Percentiles rank a stretch among this genome's conserved stretches.
Evolutionary conservation across 371 early-diverging fungal genomes (phyloP).

Genomic region (Mortierella sp.): DNA sequence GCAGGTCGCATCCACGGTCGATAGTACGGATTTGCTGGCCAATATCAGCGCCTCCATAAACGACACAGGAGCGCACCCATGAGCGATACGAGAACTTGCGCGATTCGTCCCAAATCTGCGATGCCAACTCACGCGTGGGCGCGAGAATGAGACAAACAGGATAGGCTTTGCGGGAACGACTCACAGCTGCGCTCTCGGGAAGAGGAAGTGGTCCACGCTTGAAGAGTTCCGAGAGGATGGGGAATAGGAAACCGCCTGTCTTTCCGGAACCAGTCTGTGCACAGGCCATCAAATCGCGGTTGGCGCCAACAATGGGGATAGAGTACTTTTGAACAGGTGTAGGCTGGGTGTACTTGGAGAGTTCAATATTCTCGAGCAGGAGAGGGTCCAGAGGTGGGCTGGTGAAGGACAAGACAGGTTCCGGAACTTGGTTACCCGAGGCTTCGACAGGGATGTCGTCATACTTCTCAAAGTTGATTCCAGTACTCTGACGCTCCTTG

Average conservation of each 20-base stretch:
- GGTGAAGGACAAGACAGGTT: constrained; percentile 71
- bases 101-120: constrained; percentile 90
- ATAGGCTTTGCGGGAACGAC: constrained; percentile 86
- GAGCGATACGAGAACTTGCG: constrained; percentile 91
- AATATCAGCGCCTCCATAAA: constrained; percentile 97
- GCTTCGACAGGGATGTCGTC: constrained; percentile 96
- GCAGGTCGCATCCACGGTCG: constrained; percentile 93
- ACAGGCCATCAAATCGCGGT: constrained; percentile 85
- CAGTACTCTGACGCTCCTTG: constrained; percentile 76
- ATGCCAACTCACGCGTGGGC: constrained; percentile 98
- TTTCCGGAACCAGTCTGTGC: constrained; percentile 97
- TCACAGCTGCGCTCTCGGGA: constrained; percentile 64
- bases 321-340: constrained; percentile 97
- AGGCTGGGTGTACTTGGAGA: constrained; percentile 90
- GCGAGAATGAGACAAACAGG: constrained; percentile 91
- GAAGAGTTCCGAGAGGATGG: constrained; percentile 92
- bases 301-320: constrained; percentile 85
- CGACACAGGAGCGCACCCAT: constrained; percentile 91
- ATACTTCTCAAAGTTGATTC: constrained; percentile 98
- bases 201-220: constrained; percentile 81
- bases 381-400: constrained; percentile 86
- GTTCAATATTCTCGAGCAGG: constrained; percentile 89
- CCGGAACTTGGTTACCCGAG: constrained; percentile 82
- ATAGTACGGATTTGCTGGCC: constrained; percentile 90
- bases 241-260: constrained; percentile 91